Evolutionary conservation across 129 eudicot species (phyloP).

Genomic region (Pseudognaphalium luteoalbum): DNA sequence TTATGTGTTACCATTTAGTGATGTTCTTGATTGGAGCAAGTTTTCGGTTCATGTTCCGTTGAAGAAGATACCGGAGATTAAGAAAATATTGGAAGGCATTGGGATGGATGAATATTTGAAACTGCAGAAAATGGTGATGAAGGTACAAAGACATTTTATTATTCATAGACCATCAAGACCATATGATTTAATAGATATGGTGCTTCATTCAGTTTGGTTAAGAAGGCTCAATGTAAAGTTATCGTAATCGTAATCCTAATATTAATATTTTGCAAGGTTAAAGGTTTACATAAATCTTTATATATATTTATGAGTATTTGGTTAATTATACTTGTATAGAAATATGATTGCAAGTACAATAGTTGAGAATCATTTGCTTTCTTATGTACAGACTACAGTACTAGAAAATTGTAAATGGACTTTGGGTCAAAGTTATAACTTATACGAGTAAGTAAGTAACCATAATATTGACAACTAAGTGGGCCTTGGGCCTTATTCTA

Average conservation of each 20-base stretch:
- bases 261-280: background rate
- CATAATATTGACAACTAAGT: too few relatives aligned
- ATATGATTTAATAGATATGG: constrained; percentile 52
- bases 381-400: too few relatives aligned
- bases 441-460: too few relatives aligned
- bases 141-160: constrained; percentile 52
- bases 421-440: too few relatives aligned
- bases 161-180: constrained; percentile 46
- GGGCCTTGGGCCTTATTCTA: too few relatives aligned
- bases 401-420: too few relatives aligned
- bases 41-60: constrained; percentile 58
- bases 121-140: constrained; percentile 44
- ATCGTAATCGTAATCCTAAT: background rate
- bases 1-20: constrained; percentile 60
- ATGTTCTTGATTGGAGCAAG: constrained; percentile 66
- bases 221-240: constrained; percentile 51
- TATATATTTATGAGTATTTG: too few relatives aligned
- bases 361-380: background rate
- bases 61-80: constrained; percentile 41
- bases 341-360: background rate
- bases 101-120: constrained; percentile 29
- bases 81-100: constrained; percentile 38
- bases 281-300: too few relatives aligned
- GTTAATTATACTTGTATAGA: too few relatives aligned
- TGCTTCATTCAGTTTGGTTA: constrained; percentile 56